Percentiles rank a stretch among this genome's conserved stretches.
phyloP scores from a whole-genome alignment of 2,329 filamentous ascomycete genomes.

The Diaporthe batatas region DNA sequence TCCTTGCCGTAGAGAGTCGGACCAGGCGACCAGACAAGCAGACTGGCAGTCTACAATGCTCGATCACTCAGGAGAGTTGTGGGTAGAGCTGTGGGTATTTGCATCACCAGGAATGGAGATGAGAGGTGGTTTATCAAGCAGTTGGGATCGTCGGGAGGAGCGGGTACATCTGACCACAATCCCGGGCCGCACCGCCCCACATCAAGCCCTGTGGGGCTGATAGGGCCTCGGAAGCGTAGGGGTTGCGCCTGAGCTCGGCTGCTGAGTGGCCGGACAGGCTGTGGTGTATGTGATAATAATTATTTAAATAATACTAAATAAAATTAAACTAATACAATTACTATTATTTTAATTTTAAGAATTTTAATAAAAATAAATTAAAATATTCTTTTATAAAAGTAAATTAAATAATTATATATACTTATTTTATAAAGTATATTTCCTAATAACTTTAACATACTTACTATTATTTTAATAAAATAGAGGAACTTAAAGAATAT shows the following conservation, averaged over 20 bases:
- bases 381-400: no score
- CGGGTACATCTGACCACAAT: slow-evolving; percentile 10
- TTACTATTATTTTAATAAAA: no score
- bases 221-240: background rate
- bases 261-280: background rate
- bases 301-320: no score
- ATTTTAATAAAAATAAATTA: no score
- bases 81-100: slow-evolving; percentile 8
- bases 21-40: background rate
- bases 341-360: no score
- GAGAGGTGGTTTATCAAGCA: background rate
- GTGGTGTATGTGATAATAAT: no score
- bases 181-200: slow-evolving; percentile 18
- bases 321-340: no score
- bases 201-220: slow-evolving; percentile 6
- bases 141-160: slow-evolving; percentile 18
- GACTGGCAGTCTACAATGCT: background rate
- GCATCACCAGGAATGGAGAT: slow-evolving; percentile 6
- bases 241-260: background rate
- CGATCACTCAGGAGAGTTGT: background rate
- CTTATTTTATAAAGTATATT: no score
- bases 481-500: no score
- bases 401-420: no score
- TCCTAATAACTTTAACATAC: no score
- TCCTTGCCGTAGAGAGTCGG: background rate